A percentile compares a stretch with the other conserved stretches of the same genome.
phyloP scores from a whole-genome alignment of 1,284 basidiomycete genomes.

The Stygiomarasmius scandens region DNA sequence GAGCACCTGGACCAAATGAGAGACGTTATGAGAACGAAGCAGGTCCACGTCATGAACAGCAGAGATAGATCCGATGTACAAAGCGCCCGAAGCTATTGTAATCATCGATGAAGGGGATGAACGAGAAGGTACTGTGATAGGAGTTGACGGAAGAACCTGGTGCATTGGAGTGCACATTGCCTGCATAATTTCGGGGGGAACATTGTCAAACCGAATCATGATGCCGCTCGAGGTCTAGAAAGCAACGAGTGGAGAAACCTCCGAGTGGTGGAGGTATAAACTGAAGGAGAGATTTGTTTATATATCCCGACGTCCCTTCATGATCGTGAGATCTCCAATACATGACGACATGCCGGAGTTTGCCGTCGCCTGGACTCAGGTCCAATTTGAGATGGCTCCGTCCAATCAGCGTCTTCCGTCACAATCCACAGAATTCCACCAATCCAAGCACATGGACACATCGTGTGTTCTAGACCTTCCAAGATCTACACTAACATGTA shows the following conservation, averaged over 20 bases:
- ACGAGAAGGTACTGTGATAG: slow-evolving; percentile 22
- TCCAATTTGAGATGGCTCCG: neutral
- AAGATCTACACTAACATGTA: neutral
- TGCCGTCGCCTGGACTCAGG: neutral
- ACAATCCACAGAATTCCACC: neutral
- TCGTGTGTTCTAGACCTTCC: neutral
- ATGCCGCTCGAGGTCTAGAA: slow-evolving; percentile 3
- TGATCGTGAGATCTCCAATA: neutral
- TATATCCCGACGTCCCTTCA: neutral
- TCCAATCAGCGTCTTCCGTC: neutral
- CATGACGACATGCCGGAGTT: neutral
- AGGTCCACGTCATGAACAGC: slow-evolving; percentile 53
- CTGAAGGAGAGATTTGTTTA: neutral
- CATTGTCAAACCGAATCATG: slow-evolving; percentile 75
- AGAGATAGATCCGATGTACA: slow-evolving; percentile 58
- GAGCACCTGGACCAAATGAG: slow-evolving; percentile 69
- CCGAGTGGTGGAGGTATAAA: neutral
- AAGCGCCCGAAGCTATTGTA: slow-evolving; percentile 33
- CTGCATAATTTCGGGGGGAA: slow-evolving; percentile 72
- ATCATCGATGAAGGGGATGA: slow-evolving; percentile 17
- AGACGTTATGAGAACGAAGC: slow-evolving; percentile 52
- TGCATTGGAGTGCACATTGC: slow-evolving; percentile 84
- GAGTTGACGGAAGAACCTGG: slow-evolving; percentile 45
- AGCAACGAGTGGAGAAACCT: neutral
- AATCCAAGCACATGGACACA: neutral